Evolutionary conservation across 306 rosid genomes (phyloP).

Genomic region (Astragalus glycyphyllos): DNA sequence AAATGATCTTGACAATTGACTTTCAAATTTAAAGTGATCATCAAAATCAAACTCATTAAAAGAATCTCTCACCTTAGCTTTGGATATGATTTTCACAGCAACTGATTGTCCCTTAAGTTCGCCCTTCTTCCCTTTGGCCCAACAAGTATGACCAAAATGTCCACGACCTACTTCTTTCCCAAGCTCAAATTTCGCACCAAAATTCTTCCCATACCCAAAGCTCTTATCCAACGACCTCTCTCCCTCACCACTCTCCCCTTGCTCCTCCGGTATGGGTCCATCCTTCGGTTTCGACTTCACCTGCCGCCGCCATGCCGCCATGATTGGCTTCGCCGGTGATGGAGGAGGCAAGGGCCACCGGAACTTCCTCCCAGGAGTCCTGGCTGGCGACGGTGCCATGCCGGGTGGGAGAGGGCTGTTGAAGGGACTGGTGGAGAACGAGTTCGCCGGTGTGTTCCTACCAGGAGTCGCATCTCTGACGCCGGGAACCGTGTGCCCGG

Average conservation of each 20-base stretch:
- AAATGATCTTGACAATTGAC: constrained; percentile 30
- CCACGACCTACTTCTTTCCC: constrained; percentile 97
- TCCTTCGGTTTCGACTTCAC: constrained; percentile 69
- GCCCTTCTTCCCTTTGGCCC: constrained; percentile 89
- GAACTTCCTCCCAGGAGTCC: constrained; percentile 78
- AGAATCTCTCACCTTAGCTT: constrained; percentile 69
- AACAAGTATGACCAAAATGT: constrained; percentile 96
- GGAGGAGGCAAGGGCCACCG: constrained; percentile 97
- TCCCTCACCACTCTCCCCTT: constrained; percentile 55
- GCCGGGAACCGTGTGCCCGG: constrained; percentile 38
- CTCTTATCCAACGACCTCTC: constrained; percentile 84
- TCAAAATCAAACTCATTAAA: constrained; percentile 1
- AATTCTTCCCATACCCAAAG: constrained; percentile 84
- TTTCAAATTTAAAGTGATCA: not conserved
- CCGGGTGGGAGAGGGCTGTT: constrained; percentile 82
- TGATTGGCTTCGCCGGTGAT: constrained; percentile 97
- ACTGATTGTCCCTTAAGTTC: constrained; percentile 85
- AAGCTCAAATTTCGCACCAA: constrained; percentile 81
- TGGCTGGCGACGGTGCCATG: constrained; percentile 90
- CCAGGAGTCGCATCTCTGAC: constrained; percentile 54
- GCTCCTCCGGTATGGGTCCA: constrained; percentile 91
- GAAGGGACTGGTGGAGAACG: constrained; percentile 70
- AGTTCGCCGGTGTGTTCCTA: constrained; percentile 62
- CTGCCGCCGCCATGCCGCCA: constrained; percentile 71
- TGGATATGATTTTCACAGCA: constrained; percentile 94